Conservation (phyloP, 352 stramenopile genomes). For the Thalassiosira ordinaria region DNA sequence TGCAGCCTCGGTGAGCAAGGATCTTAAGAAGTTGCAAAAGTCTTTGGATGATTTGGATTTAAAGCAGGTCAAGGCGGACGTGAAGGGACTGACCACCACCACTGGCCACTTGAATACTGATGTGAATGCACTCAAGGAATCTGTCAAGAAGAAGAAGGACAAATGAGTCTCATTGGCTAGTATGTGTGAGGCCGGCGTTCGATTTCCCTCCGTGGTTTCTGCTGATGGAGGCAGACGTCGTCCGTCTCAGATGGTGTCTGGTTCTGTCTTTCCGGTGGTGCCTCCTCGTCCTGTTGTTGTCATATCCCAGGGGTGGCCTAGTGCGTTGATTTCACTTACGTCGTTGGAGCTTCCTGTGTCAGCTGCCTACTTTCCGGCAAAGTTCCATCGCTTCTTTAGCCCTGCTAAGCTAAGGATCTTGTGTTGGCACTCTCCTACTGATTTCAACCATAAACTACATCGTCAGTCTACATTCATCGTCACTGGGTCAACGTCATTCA, state of each 20-base stretch:
- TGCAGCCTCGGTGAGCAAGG: neutral
- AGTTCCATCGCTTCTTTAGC: conserved; percentile 13
- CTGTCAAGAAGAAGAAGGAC: neutral
- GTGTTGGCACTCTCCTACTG: neutral
- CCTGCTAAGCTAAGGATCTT: neutral
- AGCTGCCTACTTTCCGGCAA: conserved; percentile 17
- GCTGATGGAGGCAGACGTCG: no score
- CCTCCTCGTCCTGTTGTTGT: conserved; percentile 9
- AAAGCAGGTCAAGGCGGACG: neutral
- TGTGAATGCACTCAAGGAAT: no score
- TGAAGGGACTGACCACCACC: neutral
- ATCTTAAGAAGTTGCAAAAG: neutral
- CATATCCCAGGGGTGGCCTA: conserved; percentile 35
- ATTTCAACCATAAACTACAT: neutral
- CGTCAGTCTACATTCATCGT: no score
- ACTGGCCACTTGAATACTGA: no score
- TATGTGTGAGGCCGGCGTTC: no score
- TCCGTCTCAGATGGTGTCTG: neutral
- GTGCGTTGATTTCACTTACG: conserved; percentile 17
- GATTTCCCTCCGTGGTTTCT: no score
- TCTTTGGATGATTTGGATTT: neutral
- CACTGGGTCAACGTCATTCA: no score
- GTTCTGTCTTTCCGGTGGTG: neutral
- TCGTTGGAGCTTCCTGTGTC: conserved; percentile 6
- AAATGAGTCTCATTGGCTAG: no score